A percentile compares a stretch with the other conserved stretches of the same genome.
Evolutionary conservation across 805 yeast genomes (phyloP).

Genomic region (Teunomyces tritomae): DNA sequence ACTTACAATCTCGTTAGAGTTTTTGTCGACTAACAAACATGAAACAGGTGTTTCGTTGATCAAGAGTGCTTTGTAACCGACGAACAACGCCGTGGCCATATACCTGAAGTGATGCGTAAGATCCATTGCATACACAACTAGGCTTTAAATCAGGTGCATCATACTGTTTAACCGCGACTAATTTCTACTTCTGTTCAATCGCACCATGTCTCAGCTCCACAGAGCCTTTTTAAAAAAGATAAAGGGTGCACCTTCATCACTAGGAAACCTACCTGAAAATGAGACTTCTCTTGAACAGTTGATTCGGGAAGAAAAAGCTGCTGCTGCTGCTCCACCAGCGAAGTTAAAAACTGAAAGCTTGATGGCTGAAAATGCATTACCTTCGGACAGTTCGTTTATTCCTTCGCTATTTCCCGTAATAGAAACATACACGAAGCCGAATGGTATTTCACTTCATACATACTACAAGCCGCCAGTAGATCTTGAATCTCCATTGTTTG

Average conservation of each 20-base stretch:
- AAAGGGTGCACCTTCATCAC: slow-evolving; percentile 1
- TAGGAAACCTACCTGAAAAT: slow-evolving; percentile 2
- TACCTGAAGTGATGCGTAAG: slow-evolving; percentile 26
- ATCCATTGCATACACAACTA: slow-evolving; percentile 5
- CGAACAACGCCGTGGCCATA: slow-evolving; percentile 52
- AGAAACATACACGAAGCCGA: slow-evolving; percentile 16
- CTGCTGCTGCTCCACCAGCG: background rate
- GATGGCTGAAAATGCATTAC: too few species aligned
- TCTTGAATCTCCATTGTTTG: slow-evolving; percentile 51
- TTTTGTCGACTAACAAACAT: slow-evolving; percentile 52
- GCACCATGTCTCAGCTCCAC: slow-evolving; percentile 14
- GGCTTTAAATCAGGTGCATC: background rate
- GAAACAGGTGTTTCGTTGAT: slow-evolving; percentile 84
- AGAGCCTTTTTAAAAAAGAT: slow-evolving; percentile 6
- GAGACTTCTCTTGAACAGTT: background rate
- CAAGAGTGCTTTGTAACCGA: slow-evolving; percentile 63
- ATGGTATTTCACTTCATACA: slow-evolving; percentile 31
- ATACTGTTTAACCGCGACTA: background rate
- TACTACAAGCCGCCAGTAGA: slow-evolving; percentile 55
- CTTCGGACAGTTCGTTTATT: background rate
- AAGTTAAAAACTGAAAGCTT: too few species aligned
- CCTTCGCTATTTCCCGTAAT: slow-evolving; percentile 13
- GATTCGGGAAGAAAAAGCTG: background rate
- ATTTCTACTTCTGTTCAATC: background rate
- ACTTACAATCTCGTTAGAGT: slow-evolving; percentile 52